Evolutionary conservation across 2,329 filamentous ascomycete species (phyloP), one percentile per base, ranked within the genome.

Genomic region (Penicillium palitans): DNA sequence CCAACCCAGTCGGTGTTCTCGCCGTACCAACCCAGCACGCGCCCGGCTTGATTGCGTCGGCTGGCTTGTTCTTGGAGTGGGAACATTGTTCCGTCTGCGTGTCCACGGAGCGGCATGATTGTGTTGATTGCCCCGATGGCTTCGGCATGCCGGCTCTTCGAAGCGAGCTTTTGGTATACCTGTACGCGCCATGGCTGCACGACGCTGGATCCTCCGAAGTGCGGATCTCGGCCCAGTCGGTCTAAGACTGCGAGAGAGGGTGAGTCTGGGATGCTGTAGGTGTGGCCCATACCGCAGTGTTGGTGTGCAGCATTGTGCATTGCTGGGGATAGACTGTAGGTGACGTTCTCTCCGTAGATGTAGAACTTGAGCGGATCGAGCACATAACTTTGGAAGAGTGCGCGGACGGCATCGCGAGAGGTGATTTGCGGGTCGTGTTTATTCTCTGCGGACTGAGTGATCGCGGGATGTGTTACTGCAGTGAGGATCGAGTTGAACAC

Each of bases 41-140:
- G 70, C 1, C 76, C 76, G 6, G 75, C 74, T 61, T 76, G 74
- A 62, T 78, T 78, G 45, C 76, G 72, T 50, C 74, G 74, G 55
- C 69, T 71, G 39, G 76, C 75, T 62, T 79, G 76, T 50, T 76
- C 70, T 49, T 72, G 66, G 12, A 78, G 65, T 3, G 74, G 66
- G 46, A 71, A 73, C 57, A 77, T 70, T 1, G 66, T 70, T 15
- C 74, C 75, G 42, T 76, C 70, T 4, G 73, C 61, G 6, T 70
- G 61, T 0, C 70, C 72, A 25, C 76, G 74, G n/a, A 79, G 62
- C 15, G 76, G 76, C 68, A 79, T 75, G 17, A 79, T 72, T 0
- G 76, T 79, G 58, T 79, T 79, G 57, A 79, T 73, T 2, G 76
- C 76, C 3, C 76, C 76, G n/a, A 79, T 78, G 4, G 76, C 76